Percentiles rank a stretch among this genome's conserved stretches.
Evolutionary conservation across 768 basidiomycete genomes (phyloP).

Genomic region (Amanita phalloides): DNA sequence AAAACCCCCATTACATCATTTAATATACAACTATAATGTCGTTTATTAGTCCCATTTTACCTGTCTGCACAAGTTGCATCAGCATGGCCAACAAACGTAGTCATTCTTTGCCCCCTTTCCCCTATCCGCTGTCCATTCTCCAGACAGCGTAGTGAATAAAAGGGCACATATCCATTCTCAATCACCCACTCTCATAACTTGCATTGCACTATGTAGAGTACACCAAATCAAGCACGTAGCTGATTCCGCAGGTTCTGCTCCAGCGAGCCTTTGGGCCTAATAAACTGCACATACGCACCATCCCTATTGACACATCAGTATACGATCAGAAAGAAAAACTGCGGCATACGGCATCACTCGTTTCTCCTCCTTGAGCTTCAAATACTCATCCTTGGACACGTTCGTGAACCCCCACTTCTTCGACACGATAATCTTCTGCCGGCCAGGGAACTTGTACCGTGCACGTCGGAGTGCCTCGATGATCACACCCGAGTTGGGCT

Average conservation of each 20-base stretch:
- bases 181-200: slow-evolving; percentile 1
- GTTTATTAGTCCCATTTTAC: slow-evolving; percentile 4
- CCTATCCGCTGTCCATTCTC: slow-evolving; percentile 53
- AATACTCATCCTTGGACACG: slow-evolving; percentile 82
- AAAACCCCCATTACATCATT: slow-evolving; percentile 5
- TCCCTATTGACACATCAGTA: slow-evolving; percentile 39
- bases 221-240: slow-evolving; percentile 49
- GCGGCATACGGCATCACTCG: slow-evolving; percentile 72
- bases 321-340: background rate
- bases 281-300: slow-evolving; percentile 92
- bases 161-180: slow-evolving; percentile 32
- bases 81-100: slow-evolving; percentile 10
- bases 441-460: slow-evolving; percentile 98
- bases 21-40: slow-evolving; percentile 3
- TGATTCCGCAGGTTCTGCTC: slow-evolving; percentile 81
- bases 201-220: slow-evolving; percentile 8
- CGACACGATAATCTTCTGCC: slow-evolving; percentile 93
- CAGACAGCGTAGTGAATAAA: slow-evolving; percentile 72
- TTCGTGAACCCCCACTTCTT: slow-evolving; percentile 99
- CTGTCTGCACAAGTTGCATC: background rate
- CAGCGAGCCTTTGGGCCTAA: slow-evolving; percentile 78
- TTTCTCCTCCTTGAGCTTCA: slow-evolving; percentile 83
- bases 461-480: slow-evolving; percentile 96
- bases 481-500: slow-evolving; percentile 75
- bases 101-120: slow-evolving; percentile 74